phyloP scores from a whole-genome alignment of 2,329 filamentous ascomycete species.

The Penicillium corylophilum region DNA sequence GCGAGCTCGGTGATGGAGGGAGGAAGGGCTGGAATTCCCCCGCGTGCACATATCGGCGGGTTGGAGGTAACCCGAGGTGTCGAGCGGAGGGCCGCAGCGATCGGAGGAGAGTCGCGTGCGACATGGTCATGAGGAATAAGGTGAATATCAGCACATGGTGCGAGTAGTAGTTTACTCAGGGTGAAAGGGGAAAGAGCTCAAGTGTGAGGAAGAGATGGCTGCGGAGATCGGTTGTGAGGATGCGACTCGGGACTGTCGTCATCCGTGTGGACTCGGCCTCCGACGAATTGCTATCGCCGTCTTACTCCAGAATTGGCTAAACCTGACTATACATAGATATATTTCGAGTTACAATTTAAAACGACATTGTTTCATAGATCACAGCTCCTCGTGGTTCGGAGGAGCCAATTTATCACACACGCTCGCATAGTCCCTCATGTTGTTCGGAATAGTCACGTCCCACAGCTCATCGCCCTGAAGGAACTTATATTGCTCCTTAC shows the following conservation, averaged over 20 bases:
- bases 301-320: background rate
- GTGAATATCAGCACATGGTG: constrained; percentile 17
- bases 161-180: background rate
- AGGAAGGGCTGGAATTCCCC: constrained; percentile 63
- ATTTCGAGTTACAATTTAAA: no score
- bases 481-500: constrained; percentile 31
- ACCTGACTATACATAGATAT: no score
- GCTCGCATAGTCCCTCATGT: constrained; percentile 36
- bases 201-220: background rate
- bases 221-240: constrained; percentile 10
- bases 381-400: constrained; percentile 21
- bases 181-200: background rate
- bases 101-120: constrained; percentile 21
- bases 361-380: no score
- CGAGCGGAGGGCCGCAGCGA: constrained; percentile 15
- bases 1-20: constrained; percentile 74
- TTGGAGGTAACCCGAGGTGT: constrained; percentile 11
- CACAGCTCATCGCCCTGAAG: constrained; percentile 32
- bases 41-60: constrained; percentile 32
- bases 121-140: constrained; percentile 11
- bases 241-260: constrained; percentile 13
- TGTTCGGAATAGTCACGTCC: constrained; percentile 35
- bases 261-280: constrained; percentile 13
- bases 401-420: constrained; percentile 28
- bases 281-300: background rate